Percentiles rank a stretch among this genome's conserved stretches.
Conservation (phyloP, 441 rosid genomes). For the Capsella rubella region DNA sequence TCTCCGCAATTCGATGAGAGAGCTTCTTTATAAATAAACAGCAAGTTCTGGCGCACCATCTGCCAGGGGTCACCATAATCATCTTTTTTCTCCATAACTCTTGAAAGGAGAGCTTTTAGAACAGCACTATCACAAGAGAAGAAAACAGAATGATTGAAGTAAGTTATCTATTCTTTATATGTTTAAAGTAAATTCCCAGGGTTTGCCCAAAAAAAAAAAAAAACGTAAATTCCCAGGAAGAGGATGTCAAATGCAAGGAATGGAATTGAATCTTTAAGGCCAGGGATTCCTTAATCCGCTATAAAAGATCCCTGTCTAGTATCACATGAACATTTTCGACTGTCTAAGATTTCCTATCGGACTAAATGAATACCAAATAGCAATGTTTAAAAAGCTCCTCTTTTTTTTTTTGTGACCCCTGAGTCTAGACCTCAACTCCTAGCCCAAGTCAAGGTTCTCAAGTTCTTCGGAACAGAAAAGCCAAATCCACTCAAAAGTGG, state of each 20-base stretch:
- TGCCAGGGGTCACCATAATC: slow-evolving; percentile 70
- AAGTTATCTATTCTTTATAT: background rate
- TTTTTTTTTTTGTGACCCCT: background rate
- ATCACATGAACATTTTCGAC: slow-evolving; percentile 15
- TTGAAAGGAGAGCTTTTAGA: slow-evolving; percentile 77
- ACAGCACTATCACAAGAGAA: slow-evolving; percentile 60
- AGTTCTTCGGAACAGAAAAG: background rate
- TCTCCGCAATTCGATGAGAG: slow-evolving; percentile 71
- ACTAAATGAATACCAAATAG: slow-evolving; percentile 25
- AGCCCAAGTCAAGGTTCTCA: slow-evolving; percentile 12
- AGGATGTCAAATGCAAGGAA: slow-evolving; percentile 15
- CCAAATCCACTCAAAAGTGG: slow-evolving; percentile 11
- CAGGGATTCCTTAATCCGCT: slow-evolving; percentile 12
- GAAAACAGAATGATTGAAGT: slow-evolving; percentile 5
- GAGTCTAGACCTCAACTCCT: background rate
- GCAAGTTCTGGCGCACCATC: slow-evolving; percentile 65
- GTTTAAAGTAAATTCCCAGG: background rate
- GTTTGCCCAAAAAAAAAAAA: too few relatives aligned
- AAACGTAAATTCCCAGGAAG: background rate
- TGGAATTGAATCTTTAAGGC: slow-evolving; percentile 3
- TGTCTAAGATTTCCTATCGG: slow-evolving; percentile 10
- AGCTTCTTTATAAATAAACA: slow-evolving; percentile 72
- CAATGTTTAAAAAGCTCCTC: background rate
- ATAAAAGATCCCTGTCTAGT: slow-evolving; percentile 5
- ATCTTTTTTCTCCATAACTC: slow-evolving; percentile 66